These are phyloP conservation scores for Hymenoscyphus fructigenus DNA, from an alignment of 2,329 filamentous ascomycete genomes.

Conservation along the genomic window DNA sequence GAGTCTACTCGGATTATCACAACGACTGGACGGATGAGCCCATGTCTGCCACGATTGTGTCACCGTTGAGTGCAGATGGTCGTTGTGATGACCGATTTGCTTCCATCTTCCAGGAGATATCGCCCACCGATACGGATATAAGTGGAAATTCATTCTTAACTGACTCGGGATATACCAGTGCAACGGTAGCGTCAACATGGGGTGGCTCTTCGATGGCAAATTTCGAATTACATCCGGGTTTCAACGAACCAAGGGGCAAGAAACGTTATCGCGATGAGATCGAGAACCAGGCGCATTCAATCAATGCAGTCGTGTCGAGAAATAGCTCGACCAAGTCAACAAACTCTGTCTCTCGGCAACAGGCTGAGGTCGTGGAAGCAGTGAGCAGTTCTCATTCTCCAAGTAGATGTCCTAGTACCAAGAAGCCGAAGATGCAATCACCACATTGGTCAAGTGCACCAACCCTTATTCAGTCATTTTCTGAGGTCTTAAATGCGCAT, in stretches of 20 bases:
- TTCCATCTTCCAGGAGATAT: slow-evolving; percentile 15
- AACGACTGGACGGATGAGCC: slow-evolving; percentile 13
- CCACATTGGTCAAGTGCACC: slow-evolving; percentile 24
- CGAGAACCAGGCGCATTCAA: slow-evolving; percentile 12
- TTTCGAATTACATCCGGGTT: slow-evolving; percentile 19
- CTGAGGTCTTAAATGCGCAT: slow-evolving; percentile 29
- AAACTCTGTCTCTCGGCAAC: neutral
- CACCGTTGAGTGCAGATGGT: slow-evolving; percentile 13
- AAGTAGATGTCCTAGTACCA: slow-evolving; percentile 21
- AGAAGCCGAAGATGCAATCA: slow-evolving; percentile 21
- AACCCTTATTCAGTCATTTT: slow-evolving; percentile 26
- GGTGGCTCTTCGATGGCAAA: slow-evolving; percentile 11
- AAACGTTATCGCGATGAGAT: slow-evolving; percentile 17
- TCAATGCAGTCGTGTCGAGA: neutral
- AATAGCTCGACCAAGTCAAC: slow-evolving; percentile 7
- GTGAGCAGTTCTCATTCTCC: slow-evolving; percentile 18
- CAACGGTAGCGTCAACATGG: slow-evolving; percentile 19
- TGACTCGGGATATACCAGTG: slow-evolving; percentile 31
- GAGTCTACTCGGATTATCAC: neutral
- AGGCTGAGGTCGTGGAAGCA: neutral
- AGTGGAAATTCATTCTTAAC: slow-evolving; percentile 27
- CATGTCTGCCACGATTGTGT: slow-evolving; percentile 16
- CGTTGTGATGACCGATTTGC: slow-evolving; percentile 9
- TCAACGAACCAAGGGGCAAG: slow-evolving; percentile 18
- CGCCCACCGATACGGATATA: slow-evolving; percentile 22